Base-by-base conservation (phyloP, 345 rosid genomes). In the Cardamine chenopodiifolia region DNA sequence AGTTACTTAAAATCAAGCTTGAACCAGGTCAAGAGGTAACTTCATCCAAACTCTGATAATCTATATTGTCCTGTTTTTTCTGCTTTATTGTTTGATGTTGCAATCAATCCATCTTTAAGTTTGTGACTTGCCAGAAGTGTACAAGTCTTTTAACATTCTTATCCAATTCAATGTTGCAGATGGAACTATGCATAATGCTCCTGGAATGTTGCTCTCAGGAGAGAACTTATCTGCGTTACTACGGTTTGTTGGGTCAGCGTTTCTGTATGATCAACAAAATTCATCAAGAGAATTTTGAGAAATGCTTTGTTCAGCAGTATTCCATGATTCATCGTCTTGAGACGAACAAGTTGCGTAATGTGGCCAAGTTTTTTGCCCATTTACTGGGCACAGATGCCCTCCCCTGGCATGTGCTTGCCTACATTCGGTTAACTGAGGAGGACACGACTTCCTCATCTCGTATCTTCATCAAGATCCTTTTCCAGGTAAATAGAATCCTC, bases 1-100 rank as follows among this genome's bases (percentile, higher is more conserved):
- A 95, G 75, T 77, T 95, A 22, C 76, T 95, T 77, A 95, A 95
- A 78, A 90, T 95, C 66, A 95, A 92, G 82, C 89, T 95, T 40
- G 98, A 95, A 83, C 90, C 97, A 10, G 99, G 99, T 62, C 99
- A 95, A 86, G 98, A 92, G 97, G 99, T 91, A 69, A 73, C 79
- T 44, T 45, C 11, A 32, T 32, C 66, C 32, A 55, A 70, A 23
- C 65, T 68, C 57, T 22, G 62, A 40, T 68, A 9, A 12, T 31
- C 35, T 18, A 13, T 49, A 6, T 22, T 32, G 8, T 19, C 31
- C 6, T 28, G 22, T 62, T 8, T 53, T 50, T 32, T 18, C 11
- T 73, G 44, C 44, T 44, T 15, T 29, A 65, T 3, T 64, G 57
- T 54, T 25, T 62, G 40, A 18, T 40, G 42, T 23, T 37, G 34